Base-by-base conservation (phyloP, 352 stramenopile genomes). In the Albugo laibachii region DNA sequence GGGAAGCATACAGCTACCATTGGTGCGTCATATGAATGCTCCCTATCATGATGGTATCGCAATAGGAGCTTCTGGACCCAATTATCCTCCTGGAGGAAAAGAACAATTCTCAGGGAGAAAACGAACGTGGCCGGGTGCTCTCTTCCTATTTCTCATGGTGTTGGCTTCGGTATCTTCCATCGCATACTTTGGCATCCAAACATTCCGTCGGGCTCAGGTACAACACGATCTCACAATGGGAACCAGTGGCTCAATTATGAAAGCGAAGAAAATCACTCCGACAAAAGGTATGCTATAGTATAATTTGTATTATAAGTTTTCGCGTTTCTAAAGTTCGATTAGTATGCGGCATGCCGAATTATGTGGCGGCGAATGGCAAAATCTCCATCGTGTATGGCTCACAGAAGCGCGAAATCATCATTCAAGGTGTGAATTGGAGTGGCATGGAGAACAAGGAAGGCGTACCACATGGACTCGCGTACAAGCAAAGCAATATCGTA, bases 361-460 rank as follows among this genome's bases (percentile, higher is more conserved):
- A 81, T 47, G 39, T 83, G 14, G 56, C 66, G 13, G 57, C 59
- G 21, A 57, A 61, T 18, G 65, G 66, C 41, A 75, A 80, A 47
- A 78, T 83, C 52, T 57, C 56, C 16, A 66, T 69, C 0, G 52
- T 74, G 16, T 56, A 72, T 35, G 24, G 54, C 12, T 58, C 55
- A 2, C 51, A 55, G 1, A 48, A 74, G 56, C 76, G 64, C 11
- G 55, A 71, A 43, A 65, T 83, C 48, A 58, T 50, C n/a, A 77
- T 83, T 54, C 70, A 73, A 35, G 71, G 71, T 37, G 68, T 83
- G 3, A 21, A 62, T 1, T 83, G 71, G 71, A 54, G 62, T 45
- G 71, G 71, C 35, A 80, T 81, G 64, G 71, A 83, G 57, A 73
- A 75, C 53, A 62, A 69, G 15, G 61, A 81, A 45, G 76, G 74